Evolutionary conservation across 148 eudicot genomes (phyloP).

Genomic region (Rhododendron ovatum): DNA sequence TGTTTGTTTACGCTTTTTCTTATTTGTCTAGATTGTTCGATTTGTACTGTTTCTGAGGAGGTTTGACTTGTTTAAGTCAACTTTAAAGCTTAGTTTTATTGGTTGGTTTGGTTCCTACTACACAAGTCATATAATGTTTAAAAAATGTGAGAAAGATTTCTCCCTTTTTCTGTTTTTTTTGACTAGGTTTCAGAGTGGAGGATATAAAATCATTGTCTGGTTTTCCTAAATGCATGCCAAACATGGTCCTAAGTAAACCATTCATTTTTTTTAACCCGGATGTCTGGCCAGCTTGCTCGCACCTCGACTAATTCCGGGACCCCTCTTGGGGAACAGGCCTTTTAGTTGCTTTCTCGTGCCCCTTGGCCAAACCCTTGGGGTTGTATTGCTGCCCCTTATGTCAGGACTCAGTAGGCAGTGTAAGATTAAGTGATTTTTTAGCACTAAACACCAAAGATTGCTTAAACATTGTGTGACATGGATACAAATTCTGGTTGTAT

Average conservation of each 20-base stretch:
- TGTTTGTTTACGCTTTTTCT: background rate
- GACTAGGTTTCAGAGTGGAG: background rate
- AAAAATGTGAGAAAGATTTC: background rate
- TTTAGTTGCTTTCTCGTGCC: background rate
- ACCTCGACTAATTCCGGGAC: too few species aligned
- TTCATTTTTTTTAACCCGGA: too few species aligned
- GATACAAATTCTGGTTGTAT: background rate
- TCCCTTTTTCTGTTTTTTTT: background rate
- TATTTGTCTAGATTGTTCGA: background rate
- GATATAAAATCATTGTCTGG: background rate
- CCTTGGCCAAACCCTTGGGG: background rate
- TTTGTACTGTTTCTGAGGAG: background rate
- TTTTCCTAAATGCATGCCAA: too few species aligned
- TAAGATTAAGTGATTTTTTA: background rate
- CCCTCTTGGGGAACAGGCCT: too few species aligned
- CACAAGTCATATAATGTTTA: background rate
- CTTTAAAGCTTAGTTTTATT: background rate
- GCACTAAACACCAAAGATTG: background rate
- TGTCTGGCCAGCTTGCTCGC: too few species aligned
- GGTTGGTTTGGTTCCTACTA: background rate
- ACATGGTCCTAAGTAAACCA: background rate
- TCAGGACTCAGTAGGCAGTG: background rate
- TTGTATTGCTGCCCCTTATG: background rate
- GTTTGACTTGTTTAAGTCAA: conserved; percentile 1
- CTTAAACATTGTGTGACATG: background rate